These are phyloP conservation scores for Bathelium albidoporum DNA, from an alignment of 495 filamentous ascomycete species.

Conservation along the genomic window DNA sequence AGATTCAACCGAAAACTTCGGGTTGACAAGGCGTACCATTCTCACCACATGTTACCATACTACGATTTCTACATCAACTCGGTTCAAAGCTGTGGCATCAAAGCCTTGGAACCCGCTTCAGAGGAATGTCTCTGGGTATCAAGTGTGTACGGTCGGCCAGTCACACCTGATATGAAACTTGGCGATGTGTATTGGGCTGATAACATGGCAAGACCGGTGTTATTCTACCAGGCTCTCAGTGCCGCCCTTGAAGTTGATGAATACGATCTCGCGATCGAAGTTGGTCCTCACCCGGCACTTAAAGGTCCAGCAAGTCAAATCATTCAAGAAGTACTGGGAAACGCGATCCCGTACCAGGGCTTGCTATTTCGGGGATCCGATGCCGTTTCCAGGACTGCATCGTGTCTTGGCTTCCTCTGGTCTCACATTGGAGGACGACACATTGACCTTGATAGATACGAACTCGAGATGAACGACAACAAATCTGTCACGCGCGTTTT, in stretches of 20 bases:
- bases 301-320: neutral
- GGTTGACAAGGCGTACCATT: conserved; percentile 36
- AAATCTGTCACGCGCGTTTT: neutral
- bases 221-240: neutral
- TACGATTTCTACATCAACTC: neutral
- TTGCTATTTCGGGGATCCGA: neutral
- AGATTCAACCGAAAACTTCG: conserved; percentile 34
- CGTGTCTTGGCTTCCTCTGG: neutral
- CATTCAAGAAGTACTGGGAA: neutral
- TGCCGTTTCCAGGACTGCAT: neutral
- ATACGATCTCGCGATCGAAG: neutral
- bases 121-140: neutral
- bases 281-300: neutral
- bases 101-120: neutral
- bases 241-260: neutral
- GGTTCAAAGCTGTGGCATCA: neutral
- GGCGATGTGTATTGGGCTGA: neutral
- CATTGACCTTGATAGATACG: neutral
- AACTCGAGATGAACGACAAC: neutral
- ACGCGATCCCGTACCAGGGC: neutral
- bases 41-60: neutral
- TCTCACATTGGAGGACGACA: neutral
- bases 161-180: neutral
- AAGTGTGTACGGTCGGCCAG: neutral
- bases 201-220: neutral